Base-by-base conservation (phyloP, 164 flowering plant species). In the Aristolochia californica region DNA sequence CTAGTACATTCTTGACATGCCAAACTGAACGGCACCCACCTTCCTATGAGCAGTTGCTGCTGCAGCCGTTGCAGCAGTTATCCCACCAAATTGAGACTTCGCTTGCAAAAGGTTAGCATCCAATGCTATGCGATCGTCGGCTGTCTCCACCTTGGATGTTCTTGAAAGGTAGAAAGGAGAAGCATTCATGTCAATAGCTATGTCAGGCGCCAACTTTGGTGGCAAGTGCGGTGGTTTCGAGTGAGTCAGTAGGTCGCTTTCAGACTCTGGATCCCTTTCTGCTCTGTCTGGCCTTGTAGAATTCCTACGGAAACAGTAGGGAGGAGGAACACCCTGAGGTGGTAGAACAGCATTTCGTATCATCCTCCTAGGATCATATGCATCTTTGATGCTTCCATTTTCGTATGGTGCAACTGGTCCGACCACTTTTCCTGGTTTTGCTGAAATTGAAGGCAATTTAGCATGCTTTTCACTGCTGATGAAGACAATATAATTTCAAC, bases 1-100 rank as follows among this genome's bases (percentile, higher is more conserved):
- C 60, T 76, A 84, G 60, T 80, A 84, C 91, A 87, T 84, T 49
- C 78, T 80, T 20, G 86, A 66, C 79, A 82, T 62, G 51, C 91
- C 90, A 69, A 51, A 81, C 63, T 80, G 88, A 66, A 87, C 78
- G 38, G 82, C 47, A 13, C 86, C 87, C 12, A 81, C 76, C 58
- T 85, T 83, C 49, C 95, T 71, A 60, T 80, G 82, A 48, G 81
- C 70, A 45, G 84, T 77, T 1, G 71, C 73, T 0, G 72, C 53
- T 5, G 81, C 72, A 0, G 82, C 72, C 11, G 69, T 72, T 49
- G 74, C 75, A 21, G 69, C 72, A 55, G 72, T 73, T 18, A 80
- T 72, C 5, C 75, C 80, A 28, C 75, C 78, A 43, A 74, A 82
- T 55, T 77, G 91, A 40, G 80, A 65, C 62, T 74, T 84, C 3